Percentiles rank a stretch among this genome's conserved stretches.
These are phyloP conservation scores for Eimeria brunetti DNA, from an alignment of 169 alveolate genomes.

Conservation along the genomic window DNA sequence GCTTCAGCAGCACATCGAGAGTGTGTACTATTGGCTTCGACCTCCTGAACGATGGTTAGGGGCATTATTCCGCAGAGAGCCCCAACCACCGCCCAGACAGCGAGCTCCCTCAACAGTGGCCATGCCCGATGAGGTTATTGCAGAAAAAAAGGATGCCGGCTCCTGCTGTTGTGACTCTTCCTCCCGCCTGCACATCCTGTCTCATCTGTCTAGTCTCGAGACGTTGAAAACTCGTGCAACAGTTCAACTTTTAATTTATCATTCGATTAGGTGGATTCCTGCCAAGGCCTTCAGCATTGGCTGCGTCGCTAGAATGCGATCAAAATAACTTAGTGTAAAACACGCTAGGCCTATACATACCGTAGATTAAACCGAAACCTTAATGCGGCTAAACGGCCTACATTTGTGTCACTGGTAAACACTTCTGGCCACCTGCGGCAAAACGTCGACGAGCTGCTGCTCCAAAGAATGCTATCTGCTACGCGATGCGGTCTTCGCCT, in stretches of 20 bases:
- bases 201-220: background rate
- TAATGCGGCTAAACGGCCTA: background rate
- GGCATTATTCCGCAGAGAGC: too few species aligned
- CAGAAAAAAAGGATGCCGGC: too few species aligned
- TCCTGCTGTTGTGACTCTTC: background rate
- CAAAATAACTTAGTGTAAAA: background rate
- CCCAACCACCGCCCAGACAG: too few species aligned
- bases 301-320: background rate
- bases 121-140: too few species aligned
- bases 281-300: background rate
- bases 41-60: too few species aligned
- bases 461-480: background rate
- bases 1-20: too few species aligned
- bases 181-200: background rate
- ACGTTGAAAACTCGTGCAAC: background rate
- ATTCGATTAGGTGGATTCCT: background rate
- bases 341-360: background rate
- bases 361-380: background rate
- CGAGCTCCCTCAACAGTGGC: too few species aligned
- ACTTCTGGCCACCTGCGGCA: background rate
- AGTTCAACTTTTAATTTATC: background rate
- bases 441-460: background rate
- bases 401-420: background rate
- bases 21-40: too few species aligned
- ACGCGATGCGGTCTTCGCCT: background rate